These are phyloP conservation scores for Malus hybrid DNA, from an alignment of 331 rosid species.

Conservation along the genomic window DNA sequence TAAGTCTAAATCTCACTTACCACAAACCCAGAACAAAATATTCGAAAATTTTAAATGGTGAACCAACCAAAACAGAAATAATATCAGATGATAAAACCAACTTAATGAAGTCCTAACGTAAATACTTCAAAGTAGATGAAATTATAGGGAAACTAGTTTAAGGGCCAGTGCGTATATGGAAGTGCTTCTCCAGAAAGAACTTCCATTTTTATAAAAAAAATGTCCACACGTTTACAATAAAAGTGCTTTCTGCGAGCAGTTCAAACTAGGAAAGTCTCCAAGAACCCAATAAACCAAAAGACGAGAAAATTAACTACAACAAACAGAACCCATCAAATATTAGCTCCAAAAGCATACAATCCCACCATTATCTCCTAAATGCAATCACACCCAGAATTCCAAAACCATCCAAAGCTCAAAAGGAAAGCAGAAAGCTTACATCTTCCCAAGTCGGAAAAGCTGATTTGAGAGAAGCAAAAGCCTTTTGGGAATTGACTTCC, in stretches of 20 bases:
- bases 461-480: conserved; percentile 72
- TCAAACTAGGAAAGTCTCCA: not conserved
- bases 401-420: not conserved
- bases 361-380: not conserved
- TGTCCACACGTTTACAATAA: too few species aligned
- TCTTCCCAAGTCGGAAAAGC: conserved; percentile 59
- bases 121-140: not conserved
- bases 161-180: not conserved
- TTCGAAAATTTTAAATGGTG: not conserved
- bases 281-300: not conserved
- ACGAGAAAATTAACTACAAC: not conserved
- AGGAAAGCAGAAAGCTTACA: conserved; percentile 16
- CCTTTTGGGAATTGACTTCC: conserved; percentile 52
- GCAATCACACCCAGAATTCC: not conserved
- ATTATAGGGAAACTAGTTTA: not conserved
- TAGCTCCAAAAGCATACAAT: not conserved
- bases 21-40: not conserved
- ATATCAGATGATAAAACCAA: not conserved
- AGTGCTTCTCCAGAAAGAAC: too few species aligned
- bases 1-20: not conserved
- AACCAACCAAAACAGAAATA: not conserved
- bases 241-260: too few species aligned
- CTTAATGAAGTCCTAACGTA: not conserved
- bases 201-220: too few species aligned
- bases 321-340: not conserved